Percentiles rank a stretch among this genome's conserved stretches.
Conservation (phyloP, 192 early-diverging fungal genomes). For the Coemansia sp. region DNA sequence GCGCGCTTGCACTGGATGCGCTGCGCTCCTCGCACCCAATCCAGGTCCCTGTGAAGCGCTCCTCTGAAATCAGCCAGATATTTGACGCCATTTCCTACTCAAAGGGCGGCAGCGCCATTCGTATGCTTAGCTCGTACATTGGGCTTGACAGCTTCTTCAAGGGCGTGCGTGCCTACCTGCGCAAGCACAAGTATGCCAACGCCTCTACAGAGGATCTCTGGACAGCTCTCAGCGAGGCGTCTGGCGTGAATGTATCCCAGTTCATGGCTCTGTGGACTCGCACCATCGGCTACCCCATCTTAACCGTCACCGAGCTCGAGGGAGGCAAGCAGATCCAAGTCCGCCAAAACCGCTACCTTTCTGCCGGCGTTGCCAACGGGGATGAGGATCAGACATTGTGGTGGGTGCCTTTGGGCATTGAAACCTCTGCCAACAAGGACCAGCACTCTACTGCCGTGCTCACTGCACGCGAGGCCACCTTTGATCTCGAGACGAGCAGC, state of each 20-base stretch:
- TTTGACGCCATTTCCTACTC: conserved; percentile 92
- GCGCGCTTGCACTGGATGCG: conserved; percentile 76
- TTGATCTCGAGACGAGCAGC: conserved; percentile 54
- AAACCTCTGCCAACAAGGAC: conserved; percentile 27
- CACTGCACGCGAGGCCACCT: conserved; percentile 44
- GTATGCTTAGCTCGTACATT: conserved; percentile 83
- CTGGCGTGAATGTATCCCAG: conserved; percentile 74
- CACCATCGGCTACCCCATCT: conserved; percentile 81
- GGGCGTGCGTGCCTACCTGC: conserved; percentile 74
- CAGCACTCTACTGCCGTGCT: conserved; percentile 34
- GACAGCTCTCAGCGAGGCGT: conserved; percentile 73
- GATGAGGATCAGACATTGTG: conserved; percentile 80
- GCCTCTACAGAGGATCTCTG: conserved; percentile 88
- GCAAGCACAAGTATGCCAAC: conserved; percentile 82
- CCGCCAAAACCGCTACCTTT: conserved; percentile 81
- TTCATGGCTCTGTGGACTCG: conserved; percentile 91
- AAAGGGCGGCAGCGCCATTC: conserved; percentile 92
- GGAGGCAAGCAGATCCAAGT: conserved; percentile 55
- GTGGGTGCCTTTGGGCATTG: conserved; percentile 82
- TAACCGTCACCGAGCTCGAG: conserved; percentile 64
- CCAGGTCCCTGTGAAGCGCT: conserved; percentile 80
- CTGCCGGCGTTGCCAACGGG: conserved; percentile 66
- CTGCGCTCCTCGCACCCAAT: conserved; percentile 90
- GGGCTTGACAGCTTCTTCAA: conserved; percentile 69
- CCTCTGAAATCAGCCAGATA: conserved; percentile 89